Percentiles rank a stretch among this genome's conserved stretches.
Conservation (phyloP, 495 filamentous ascomycete genomes). For the Xylaria flabelliformis region DNA sequence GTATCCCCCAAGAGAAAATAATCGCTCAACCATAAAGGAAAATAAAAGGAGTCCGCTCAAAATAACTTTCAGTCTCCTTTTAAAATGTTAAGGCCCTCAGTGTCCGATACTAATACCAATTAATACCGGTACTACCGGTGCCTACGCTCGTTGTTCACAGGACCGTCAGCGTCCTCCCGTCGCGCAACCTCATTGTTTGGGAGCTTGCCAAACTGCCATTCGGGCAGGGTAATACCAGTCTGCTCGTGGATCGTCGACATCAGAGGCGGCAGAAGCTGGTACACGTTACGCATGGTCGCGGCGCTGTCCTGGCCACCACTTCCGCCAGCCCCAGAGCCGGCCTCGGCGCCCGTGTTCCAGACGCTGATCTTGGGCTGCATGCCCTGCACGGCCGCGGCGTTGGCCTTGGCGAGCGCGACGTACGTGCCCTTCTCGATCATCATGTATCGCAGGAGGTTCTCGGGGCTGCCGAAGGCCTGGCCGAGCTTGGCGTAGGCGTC, state of each 20-base stretch:
- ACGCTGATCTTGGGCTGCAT: slow-evolving; percentile 86
- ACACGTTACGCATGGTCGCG: slow-evolving; percentile 56
- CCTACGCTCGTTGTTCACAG: not conserved
- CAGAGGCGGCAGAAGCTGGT: slow-evolving; percentile 79
- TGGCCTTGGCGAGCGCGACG: slow-evolving; percentile 68
- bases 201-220: slow-evolving; percentile 68
- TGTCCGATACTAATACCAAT: not conserved
- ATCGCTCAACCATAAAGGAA: not conserved
- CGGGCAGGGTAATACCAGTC: slow-evolving; percentile 75
- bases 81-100: too few relatives aligned
- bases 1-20: not conserved
- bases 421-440: slow-evolving; percentile 77
- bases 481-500: slow-evolving; percentile 74
- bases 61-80: not conserved
- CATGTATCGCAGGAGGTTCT: slow-evolving; percentile 75
- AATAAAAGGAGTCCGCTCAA: not conserved
- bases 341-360: slow-evolving; percentile 76
- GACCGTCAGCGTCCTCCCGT: not conserved
- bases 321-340: slow-evolving; percentile 39
- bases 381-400: slow-evolving; percentile 74
- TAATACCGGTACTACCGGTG: not conserved
- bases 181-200: slow-evolving; percentile 31
- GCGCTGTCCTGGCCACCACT: slow-evolving; percentile 40
- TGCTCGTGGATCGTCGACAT: slow-evolving; percentile 84
- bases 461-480: slow-evolving; percentile 74